Evolutionary conservation across 1,139 yeast genomes (phyloP), one percentile per base, ranked within the genome.

Genomic region (Yamadazyma buinensis): DNA sequence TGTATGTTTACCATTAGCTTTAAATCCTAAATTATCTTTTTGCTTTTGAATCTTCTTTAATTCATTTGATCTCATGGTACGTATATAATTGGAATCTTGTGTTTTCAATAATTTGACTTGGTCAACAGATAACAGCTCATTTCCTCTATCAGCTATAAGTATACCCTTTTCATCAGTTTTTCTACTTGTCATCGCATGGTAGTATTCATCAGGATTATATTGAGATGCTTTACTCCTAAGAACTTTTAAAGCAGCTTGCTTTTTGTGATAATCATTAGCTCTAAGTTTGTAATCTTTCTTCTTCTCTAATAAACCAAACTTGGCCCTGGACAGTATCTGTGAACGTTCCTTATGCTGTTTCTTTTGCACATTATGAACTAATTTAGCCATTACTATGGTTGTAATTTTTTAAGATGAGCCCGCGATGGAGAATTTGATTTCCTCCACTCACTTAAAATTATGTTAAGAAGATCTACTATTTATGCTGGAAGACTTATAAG

Each of bases 341-440:
- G 95, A 77, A 52, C 98, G 77, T 64, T 92, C 98, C 45, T 88
- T 70, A 52, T 92, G 98, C 68, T 92, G 97, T 53, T 87, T 92
- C 67, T 92, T 92, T 61, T 92, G 97, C 22, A 90, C 80, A 55
- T 85, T 84, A 59, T 88, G 97, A 14, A 84, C 92, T 30, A 84
- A 63, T 43, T 81, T 82, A 26, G 84, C 85, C 95, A 86, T 86
- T 20, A 6, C 18, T 22, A 19, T n/a, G 7, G 9, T 25, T 22
- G 57, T 3, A 14, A 14, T 15, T 23, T 17, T 17, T 30, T 30
- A 23, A 27, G 28, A 30, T 26, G 24, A 23, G 37, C 10, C 22
- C 26, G 30, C 30, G 30, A 28, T 28, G 19, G 5, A n/a, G n/a
- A n/a, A n/a, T n/a, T n/a, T n/a, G n/a, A n/a, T n/a, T n/a, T n/a